A percentile compares a stretch with the other conserved stretches of the same genome.
These are phyloP conservation scores for Verticillium longisporum DNA, from an alignment of 2,329 filamentous ascomycete species.

Conservation along the genomic window DNA sequence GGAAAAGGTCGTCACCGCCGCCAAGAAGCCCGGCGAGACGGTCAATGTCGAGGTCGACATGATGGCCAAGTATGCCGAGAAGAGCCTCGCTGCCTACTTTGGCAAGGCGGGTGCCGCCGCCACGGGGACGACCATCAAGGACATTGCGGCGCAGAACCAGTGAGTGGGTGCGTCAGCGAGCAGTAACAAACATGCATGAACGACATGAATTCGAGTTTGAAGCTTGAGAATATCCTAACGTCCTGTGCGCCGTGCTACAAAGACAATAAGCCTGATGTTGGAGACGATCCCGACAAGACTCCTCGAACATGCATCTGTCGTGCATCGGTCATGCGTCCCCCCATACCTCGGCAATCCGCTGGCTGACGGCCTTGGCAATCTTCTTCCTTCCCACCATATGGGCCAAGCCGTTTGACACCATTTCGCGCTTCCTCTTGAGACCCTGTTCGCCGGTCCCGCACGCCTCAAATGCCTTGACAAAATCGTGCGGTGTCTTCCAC, in stretches of 20 bases:
- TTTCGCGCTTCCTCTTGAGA: slow-evolving; percentile 49
- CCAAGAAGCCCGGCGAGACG: slow-evolving; percentile 70
- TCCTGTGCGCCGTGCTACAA: neutral
- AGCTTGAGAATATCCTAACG: neutral
- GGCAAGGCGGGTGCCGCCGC: neutral
- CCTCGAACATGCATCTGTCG: no score
- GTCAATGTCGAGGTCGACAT: slow-evolving; percentile 95
- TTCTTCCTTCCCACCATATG: slow-evolving; percentile 61
- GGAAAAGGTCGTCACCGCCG: slow-evolving; percentile 77
- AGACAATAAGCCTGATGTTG: no score
- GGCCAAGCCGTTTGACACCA: slow-evolving; percentile 52
- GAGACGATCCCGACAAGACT: no score
- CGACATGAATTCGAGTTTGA: neutral
- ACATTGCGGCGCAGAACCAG: neutral
- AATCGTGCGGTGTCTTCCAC: slow-evolving; percentile 68
- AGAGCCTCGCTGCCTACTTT: slow-evolving; percentile 80
- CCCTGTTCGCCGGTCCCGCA: slow-evolving; percentile 42
- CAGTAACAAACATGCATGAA: neutral
- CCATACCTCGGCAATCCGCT: slow-evolving; percentile 69
- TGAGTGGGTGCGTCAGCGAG: neutral
- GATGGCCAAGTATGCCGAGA: slow-evolving; percentile 78
- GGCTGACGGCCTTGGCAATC: slow-evolving; percentile 57
- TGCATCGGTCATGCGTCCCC: slow-evolving; percentile 31
- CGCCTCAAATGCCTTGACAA: slow-evolving; percentile 62
- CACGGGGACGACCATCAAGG: neutral